A percentile compares a stretch with the other conserved stretches of the same genome.
Evolutionary conservation across 257 asterid genomes (phyloP).

Genomic region (Prunella vulgaris): DNA sequence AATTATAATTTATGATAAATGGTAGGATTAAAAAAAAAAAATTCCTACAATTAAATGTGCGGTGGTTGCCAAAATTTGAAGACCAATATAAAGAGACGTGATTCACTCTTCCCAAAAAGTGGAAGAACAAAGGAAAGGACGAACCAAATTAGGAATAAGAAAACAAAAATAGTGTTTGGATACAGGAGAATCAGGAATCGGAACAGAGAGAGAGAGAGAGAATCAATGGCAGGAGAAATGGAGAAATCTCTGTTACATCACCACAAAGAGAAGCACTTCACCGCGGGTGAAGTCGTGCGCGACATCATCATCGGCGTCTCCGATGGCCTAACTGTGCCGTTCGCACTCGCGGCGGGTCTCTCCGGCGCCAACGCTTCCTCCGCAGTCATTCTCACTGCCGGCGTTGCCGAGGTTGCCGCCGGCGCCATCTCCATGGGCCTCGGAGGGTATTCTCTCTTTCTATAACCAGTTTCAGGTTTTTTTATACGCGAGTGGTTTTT

Average conservation of each 20-base stretch:
- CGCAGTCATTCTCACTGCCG: constrained; percentile 88
- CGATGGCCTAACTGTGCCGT: constrained; percentile 92
- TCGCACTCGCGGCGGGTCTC: constrained; percentile 93
- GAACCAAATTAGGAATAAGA: neutral
- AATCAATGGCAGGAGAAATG: constrained; percentile 42
- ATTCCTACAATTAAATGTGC: too few relatives aligned
- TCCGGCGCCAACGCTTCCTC: constrained; percentile 96
- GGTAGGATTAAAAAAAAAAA: too few relatives aligned
- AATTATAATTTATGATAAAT: too few relatives aligned
- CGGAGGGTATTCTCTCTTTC: constrained; percentile 59
- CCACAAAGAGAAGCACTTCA: constrained; percentile 86
- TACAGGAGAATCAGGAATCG: neutral
- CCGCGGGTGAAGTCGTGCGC: constrained; percentile 86
- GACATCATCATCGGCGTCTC: constrained; percentile 93
- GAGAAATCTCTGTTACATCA: constrained; percentile 39
- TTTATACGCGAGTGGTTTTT: neutral
- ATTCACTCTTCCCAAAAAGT: neutral
- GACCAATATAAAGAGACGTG: neutral
- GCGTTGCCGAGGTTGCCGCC: constrained; percentile 91
- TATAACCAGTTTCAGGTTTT: neutral
- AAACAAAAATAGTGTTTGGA: neutral
- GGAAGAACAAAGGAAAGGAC: neutral
- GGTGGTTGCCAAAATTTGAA: too few relatives aligned
- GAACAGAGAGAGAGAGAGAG: neutral
- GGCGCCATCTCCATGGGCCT: constrained; percentile 99